phyloP scores from a whole-genome alignment of 768 basidiomycete genomes.

The Phallus indusiatus region DNA sequence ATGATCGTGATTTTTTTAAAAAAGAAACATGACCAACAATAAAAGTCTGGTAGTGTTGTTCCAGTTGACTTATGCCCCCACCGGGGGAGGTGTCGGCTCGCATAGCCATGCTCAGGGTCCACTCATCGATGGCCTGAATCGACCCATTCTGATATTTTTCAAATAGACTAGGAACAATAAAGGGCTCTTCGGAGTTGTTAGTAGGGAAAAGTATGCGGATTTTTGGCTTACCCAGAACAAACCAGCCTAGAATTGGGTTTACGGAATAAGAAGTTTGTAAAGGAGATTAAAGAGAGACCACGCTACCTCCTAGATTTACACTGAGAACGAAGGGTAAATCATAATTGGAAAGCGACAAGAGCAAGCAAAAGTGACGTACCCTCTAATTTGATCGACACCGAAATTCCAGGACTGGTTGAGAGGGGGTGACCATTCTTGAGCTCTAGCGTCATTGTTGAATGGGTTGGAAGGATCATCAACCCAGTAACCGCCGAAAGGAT shows the following conservation, averaged over 20 bases:
- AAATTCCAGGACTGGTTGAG: constrained; percentile 69
- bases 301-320: constrained; percentile 7
- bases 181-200: constrained; percentile 72
- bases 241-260: not conserved
- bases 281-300: not conserved
- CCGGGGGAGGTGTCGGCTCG: constrained; percentile 51
- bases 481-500: constrained; percentile 70
- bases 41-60: constrained; percentile 74
- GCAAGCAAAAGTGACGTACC: constrained; percentile 30
- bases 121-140: constrained; percentile 46
- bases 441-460: constrained; percentile 62
- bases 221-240: not conserved
- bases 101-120: constrained; percentile 57
- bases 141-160: constrained; percentile 41
- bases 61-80: constrained; percentile 51
- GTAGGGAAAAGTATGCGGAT: not conserved
- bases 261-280: not conserved
- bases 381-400: constrained; percentile 50
- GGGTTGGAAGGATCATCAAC: constrained; percentile 59
- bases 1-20: not conserved
- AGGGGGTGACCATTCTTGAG: constrained; percentile 74
- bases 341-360: constrained; percentile 5
- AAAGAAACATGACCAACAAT: constrained; percentile 45
- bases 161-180: constrained; percentile 57
- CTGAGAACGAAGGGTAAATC: constrained; percentile 5